phyloP scores from a whole-genome alignment of 108 stramenopile genomes.

The Skeletonema costatum region DNA sequence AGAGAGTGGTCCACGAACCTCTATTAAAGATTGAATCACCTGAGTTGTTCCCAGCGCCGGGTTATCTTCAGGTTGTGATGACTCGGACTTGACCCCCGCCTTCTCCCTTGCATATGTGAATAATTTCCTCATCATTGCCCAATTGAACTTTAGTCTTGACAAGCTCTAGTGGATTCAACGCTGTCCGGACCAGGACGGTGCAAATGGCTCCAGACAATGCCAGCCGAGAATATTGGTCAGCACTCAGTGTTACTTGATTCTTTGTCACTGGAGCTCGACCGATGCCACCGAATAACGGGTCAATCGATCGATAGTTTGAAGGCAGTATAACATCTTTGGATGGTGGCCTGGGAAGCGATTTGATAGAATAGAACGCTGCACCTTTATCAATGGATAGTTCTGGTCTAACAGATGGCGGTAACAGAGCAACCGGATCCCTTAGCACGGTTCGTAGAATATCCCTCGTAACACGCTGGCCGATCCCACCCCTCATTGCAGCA shows the following conservation, averaged over 20 bases:
- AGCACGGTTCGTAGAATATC: slow-evolving; percentile 43
- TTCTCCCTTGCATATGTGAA: slow-evolving; percentile 40
- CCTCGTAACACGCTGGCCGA: slow-evolving; percentile 10
- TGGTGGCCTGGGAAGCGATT: slow-evolving; percentile 53
- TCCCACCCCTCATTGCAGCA: slow-evolving; percentile 5
- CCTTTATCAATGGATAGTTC: slow-evolving; percentile 26
- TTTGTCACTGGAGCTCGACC: slow-evolving; percentile 79
- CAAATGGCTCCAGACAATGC: slow-evolving; percentile 82
- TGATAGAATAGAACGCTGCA: slow-evolving; percentile 52
- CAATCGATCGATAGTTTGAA: slow-evolving; percentile 70
- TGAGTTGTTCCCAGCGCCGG: slow-evolving; percentile 57
- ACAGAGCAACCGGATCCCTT: slow-evolving; percentile 63
- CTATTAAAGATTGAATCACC: slow-evolving; percentile 59
- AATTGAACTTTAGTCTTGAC: slow-evolving; percentile 91
- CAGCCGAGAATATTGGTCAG: slow-evolving; percentile 72
- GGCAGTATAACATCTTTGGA: slow-evolving; percentile 20
- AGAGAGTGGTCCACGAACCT: slow-evolving; percentile 66
- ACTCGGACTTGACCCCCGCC: slow-evolving; percentile 2
- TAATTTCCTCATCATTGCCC: slow-evolving; percentile 75
- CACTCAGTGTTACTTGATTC: slow-evolving; percentile 62
- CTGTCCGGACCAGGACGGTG: slow-evolving; percentile 83
- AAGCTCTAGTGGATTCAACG: slow-evolving; percentile 83
- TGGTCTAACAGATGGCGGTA: slow-evolving; percentile 63
- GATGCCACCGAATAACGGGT: slow-evolving; percentile 84
- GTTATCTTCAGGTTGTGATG: slow-evolving; percentile 8